A percentile compares a stretch with the other conserved stretches of the same genome.
Conservation (phyloP, 768 basidiomycete genomes). For the Leccinum ochraceum region DNA sequence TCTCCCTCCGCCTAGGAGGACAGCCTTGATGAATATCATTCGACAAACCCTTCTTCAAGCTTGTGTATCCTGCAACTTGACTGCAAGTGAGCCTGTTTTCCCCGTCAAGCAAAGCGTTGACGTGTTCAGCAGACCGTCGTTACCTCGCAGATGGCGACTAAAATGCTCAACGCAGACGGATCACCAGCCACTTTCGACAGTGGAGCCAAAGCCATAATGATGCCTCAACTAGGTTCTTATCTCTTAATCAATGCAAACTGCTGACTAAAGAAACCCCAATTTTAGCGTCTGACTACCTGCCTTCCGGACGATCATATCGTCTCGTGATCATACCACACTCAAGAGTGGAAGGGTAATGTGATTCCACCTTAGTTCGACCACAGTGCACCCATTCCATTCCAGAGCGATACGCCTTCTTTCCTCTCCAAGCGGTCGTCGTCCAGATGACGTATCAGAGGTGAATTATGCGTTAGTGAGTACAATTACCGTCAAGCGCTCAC, state of each 20-base stretch:
- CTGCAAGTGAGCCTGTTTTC: conserved; percentile 38
- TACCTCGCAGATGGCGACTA: conserved; percentile 72
- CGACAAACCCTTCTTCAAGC: conserved; percentile 53
- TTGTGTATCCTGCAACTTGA: conserved; percentile 48
- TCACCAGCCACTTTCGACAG: conserved; percentile 65
- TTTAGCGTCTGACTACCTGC: conserved; percentile 42
- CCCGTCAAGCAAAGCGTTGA: conserved; percentile 6
- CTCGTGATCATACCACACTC: conserved; percentile 43
- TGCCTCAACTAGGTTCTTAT: conserved; percentile 60
- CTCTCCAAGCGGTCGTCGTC: conserved; percentile 32
- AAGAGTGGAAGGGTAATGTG: conserved; percentile 42
- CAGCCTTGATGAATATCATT: conserved; percentile 48
- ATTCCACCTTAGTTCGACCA: conserved; percentile 17
- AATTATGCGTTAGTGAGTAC: conserved; percentile 26
- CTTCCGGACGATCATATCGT: conserved; percentile 44
- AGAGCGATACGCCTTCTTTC: conserved; percentile 44
- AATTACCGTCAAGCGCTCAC: conserved; percentile 23
- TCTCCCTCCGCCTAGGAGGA: conserved; percentile 41
- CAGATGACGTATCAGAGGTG: conserved; percentile 19
- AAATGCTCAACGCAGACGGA: conserved; percentile 64
- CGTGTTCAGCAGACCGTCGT: conserved; percentile 45
- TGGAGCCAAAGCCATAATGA: conserved; percentile 61
- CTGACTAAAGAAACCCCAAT: conserved; percentile 7
- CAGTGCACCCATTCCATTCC: conserved; percentile 17
- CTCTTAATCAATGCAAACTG: conserved; percentile 8